Conservation (phyloP, 345 rosid species). For the Eucalyptus urophylla region DNA sequence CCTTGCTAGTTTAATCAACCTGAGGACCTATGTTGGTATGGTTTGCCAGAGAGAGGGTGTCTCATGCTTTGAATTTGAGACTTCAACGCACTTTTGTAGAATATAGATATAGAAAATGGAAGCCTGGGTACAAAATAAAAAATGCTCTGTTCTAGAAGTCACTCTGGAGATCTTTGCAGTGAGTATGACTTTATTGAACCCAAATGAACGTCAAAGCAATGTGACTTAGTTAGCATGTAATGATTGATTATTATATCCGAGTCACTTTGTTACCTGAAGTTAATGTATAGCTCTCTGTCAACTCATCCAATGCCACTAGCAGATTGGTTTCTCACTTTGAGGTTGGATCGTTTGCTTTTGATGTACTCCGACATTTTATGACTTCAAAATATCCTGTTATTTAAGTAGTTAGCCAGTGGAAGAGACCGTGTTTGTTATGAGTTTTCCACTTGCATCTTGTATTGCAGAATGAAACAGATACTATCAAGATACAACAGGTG, state of each 20-base stretch:
- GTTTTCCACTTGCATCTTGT: not conserved
- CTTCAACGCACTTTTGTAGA: not conserved
- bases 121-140: not conserved
- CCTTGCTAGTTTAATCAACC: not conserved
- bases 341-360: not conserved
- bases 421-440: not conserved
- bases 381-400: not conserved
- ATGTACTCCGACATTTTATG: not conserved
- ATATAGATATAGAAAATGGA: not conserved
- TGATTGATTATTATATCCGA: not conserved
- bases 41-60: not conserved
- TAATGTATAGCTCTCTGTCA: not conserved
- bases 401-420: not conserved
- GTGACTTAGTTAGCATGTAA: not conserved
- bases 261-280: not conserved
- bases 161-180: not conserved
- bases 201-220: not conserved
- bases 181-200: not conserved
- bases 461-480: conserved; percentile 65
- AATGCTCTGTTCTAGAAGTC: not conserved
- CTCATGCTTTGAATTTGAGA: not conserved
- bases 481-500: conserved; percentile 57
- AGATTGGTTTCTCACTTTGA: not conserved
- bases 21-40: not conserved
- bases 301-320: not conserved